Percentiles rank a stretch among this genome's conserved stretches.
These are phyloP conservation scores for Symbiodinium natans DNA, from an alignment of 73 alveolate species.

Conservation along the genomic window DNA sequence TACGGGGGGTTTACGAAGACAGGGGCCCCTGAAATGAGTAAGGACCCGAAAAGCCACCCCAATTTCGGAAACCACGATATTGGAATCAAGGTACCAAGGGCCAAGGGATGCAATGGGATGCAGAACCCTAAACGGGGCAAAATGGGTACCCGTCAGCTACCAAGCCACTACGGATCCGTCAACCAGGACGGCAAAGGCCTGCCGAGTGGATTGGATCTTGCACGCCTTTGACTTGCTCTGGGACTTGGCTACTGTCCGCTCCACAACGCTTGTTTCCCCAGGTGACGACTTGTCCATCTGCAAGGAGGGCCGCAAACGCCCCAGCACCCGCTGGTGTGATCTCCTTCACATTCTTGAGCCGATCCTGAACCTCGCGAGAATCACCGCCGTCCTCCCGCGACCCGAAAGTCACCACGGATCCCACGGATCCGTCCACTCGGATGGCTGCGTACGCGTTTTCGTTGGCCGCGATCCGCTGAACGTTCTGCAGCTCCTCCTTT, in stretches of 20 bases:
- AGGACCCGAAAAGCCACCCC: too few relatives aligned
- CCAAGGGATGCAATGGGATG: too few relatives aligned
- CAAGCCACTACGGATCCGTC: neutral
- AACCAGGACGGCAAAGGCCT: neutral
- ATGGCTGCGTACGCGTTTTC: neutral
- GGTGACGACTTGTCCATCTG: neutral
- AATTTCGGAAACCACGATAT: too few relatives aligned
- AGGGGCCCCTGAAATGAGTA: too few relatives aligned
- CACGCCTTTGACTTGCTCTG: neutral
- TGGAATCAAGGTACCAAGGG: too few relatives aligned
- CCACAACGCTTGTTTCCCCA: neutral
- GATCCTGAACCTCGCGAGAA: neutral
- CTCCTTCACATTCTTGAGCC: neutral
- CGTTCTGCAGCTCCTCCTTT: neutral
- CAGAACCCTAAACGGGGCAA: too few relatives aligned
- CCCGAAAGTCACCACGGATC: neutral
- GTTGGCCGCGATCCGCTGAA: neutral
- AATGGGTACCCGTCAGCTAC: too few relatives aligned
- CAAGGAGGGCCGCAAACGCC: neutral
- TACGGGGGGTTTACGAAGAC: too few relatives aligned
- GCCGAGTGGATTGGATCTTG: neutral
- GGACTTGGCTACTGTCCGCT: neutral
- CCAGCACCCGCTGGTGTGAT: neutral
- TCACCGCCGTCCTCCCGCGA: neutral
- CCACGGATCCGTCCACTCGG: neutral